Conservation (phyloP, 2,329 filamentous ascomycete species). For the Beauveria scarabaeidicola region DNA sequence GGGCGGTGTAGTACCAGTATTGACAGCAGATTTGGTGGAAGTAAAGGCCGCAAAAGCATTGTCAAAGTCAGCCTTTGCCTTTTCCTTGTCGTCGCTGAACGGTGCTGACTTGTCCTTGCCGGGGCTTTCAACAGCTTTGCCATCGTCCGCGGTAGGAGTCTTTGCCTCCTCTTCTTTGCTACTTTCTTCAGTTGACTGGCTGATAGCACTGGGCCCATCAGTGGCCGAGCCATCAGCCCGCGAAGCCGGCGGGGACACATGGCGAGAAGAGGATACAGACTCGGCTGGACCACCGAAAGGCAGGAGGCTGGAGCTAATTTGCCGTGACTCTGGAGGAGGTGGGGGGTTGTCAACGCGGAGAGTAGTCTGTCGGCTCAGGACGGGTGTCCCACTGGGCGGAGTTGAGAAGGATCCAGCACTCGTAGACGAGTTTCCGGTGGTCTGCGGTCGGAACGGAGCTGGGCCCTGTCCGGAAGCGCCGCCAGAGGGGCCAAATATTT, state of each 20-base stretch:
- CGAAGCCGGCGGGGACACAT: constrained; percentile 61
- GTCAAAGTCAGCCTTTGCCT: constrained; percentile 75
- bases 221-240: constrained; percentile 42
- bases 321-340: constrained; percentile 62
- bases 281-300: constrained; percentile 60
- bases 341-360: constrained; percentile 45
- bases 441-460: constrained; percentile 40
- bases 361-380: constrained; percentile 54
- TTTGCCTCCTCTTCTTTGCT: constrained; percentile 11
- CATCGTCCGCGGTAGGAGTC: background rate
- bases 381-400: constrained; percentile 51
- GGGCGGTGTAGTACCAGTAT: constrained; percentile 29
- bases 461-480: constrained; percentile 31
- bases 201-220: constrained; percentile 12
- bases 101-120: constrained; percentile 22
- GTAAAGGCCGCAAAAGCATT: constrained; percentile 73
- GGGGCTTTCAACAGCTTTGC: constrained; percentile 11
- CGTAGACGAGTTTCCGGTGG: constrained; percentile 47
- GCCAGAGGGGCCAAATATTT: constrained; percentile 64
- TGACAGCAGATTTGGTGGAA: constrained; percentile 40
- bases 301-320: constrained; percentile 69
- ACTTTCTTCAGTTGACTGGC: constrained; percentile 17
- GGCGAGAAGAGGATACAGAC: constrained; percentile 68
- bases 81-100: constrained; percentile 47
- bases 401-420: constrained; percentile 45